phyloP scores from a whole-genome alignment of 352 stramenopile species.

The Phytopythium aichiense region DNA sequence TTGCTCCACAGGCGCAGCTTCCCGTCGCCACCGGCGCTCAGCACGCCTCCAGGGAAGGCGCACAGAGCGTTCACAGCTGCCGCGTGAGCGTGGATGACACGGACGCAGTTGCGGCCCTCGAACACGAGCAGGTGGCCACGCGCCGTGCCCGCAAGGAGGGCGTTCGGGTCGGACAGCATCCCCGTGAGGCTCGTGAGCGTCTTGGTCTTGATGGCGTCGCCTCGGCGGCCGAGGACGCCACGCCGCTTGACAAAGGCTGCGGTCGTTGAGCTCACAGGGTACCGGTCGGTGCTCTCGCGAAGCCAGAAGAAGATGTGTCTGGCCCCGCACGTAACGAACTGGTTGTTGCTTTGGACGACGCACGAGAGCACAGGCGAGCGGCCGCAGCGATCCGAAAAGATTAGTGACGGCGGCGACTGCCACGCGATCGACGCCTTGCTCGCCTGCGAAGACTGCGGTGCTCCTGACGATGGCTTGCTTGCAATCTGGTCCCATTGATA shows the following conservation, averaged over 20 bases:
- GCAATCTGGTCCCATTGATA: constrained; percentile 57
- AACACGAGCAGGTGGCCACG: constrained; percentile 77
- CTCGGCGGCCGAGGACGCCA: constrained; percentile 60
- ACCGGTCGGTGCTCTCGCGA: constrained; percentile 56
- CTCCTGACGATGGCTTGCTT: background rate
- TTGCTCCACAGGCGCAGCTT: constrained; percentile 81
- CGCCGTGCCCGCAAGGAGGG: constrained; percentile 61
- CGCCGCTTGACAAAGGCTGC: constrained; percentile 44
- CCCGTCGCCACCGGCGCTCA: constrained; percentile 68
- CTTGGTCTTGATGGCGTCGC: constrained; percentile 41
- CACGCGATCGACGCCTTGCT: constrained; percentile 30
- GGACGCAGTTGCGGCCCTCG: constrained; percentile 71
- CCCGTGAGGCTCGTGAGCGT: constrained; percentile 54
- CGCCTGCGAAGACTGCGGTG: constrained; percentile 1
- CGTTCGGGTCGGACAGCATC: constrained; percentile 42
- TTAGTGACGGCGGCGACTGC: constrained; percentile 41
- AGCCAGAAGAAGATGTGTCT: constrained; percentile 75
- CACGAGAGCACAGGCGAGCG: constrained; percentile 46
- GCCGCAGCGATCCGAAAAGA: constrained; percentile 51
- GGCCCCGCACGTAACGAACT: constrained; percentile 64
- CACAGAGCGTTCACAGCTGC: constrained; percentile 55
- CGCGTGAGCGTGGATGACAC: constrained; percentile 63
- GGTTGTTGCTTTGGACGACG: constrained; percentile 25
- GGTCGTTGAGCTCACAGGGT: constrained; percentile 23
- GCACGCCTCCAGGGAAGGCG: constrained; percentile 44